Evolutionary conservation across 2,329 filamentous ascomycete species (phyloP), one percentile per base, ranked within the genome.

Genomic region (Colletotrichum paranaense): DNA sequence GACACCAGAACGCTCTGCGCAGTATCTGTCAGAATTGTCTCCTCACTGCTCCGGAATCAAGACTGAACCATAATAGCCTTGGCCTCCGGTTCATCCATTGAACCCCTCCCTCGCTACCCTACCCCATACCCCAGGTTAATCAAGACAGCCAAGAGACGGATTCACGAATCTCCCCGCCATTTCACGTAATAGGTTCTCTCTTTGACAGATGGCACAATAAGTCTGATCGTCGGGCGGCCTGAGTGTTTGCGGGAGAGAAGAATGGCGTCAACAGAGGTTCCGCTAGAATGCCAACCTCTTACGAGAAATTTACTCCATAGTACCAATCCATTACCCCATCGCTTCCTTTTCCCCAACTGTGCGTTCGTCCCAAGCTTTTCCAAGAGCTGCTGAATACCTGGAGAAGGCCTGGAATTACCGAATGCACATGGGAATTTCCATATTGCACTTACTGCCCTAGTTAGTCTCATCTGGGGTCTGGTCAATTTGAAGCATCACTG

Each of bases 221-320:
- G 22, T 7, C 7, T 53, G 66, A 9, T 19, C 30, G 22, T 22
- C 24, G 14, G 52, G 35, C 30, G 65, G 69, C n/a, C 58, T 63
- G 42, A 53, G 69, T 66, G 65, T 69, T 30, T 46, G 35, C 7
- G 24, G 4, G 22, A 30, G 16, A 22, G 19, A 52, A 24, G 26
- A 52, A 65, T 57, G 55, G 60, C 42, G 55, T 60, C 46, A 65
- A 42, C 9, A 35, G 32, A 46, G 58, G 70, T 70, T 60, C 66
- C 42, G 67, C 32, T 22, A 11, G 6, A 35, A 70, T 64, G 53
- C 22, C 24, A 73, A 70, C 7, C 70, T 70, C 24, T 73, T 70
- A 70, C 70, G 67, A 65, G 67, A 73, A 22, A 38, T 55, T 73
- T 73, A 65, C 60, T 46, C 46, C 66, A 69, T 73, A 53, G 59